These are phyloP conservation scores for Penicillium brasilianum DNA, from an alignment of 2,329 filamentous ascomycete species.

Conservation along the genomic window DNA sequence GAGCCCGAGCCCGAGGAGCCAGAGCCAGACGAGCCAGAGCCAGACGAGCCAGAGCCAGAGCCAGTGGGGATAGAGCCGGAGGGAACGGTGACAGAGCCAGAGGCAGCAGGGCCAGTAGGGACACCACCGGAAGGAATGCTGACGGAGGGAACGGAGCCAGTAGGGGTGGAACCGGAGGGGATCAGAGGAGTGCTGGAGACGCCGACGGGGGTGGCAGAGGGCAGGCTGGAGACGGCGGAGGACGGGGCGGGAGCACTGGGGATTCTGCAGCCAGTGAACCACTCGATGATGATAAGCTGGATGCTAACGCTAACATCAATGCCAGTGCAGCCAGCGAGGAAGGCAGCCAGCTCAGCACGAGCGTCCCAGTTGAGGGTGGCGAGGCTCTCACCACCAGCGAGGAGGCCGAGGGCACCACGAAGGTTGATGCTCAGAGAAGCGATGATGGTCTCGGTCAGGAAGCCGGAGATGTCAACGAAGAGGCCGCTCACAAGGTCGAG, in stretches of 20 bases:
- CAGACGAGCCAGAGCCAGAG: no score
- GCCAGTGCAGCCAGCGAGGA: slow-evolving; percentile 39
- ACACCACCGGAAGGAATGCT: slow-evolving; percentile 5
- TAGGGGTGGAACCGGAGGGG: slow-evolving; percentile 9
- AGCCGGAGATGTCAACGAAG: slow-evolving; percentile 35
- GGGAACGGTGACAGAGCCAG: slow-evolving; percentile 11
- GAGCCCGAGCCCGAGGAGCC: no score
- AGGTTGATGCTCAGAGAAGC: slow-evolving; percentile 37
- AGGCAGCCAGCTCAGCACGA: slow-evolving; percentile 43
- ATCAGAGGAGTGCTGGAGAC: slow-evolving; percentile 16
- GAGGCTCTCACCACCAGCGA: slow-evolving; percentile 41
- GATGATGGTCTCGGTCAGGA: slow-evolving; percentile 39
- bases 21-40: slow-evolving; percentile 2
- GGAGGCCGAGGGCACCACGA: slow-evolving; percentile 38
- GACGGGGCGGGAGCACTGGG: slow-evolving; percentile 29
- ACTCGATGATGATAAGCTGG: slow-evolving; percentile 55
- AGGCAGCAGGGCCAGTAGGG: slow-evolving; percentile 20
- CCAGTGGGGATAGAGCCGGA: slow-evolving; percentile 15
- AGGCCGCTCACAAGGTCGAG: slow-evolving; percentile 36
- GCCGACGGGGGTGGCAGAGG: slow-evolving; percentile 18
- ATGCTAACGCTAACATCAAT: slow-evolving; percentile 46
- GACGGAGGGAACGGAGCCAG: slow-evolving; percentile 15
- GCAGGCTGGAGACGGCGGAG: slow-evolving; percentile 27
- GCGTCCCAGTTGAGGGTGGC: slow-evolving; percentile 38
- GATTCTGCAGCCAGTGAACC: slow-evolving; percentile 41